These are phyloP conservation scores for Sporobolomyces pararoseus DNA, from an alignment of 768 basidiomycete genomes.

Conservation along the genomic window DNA sequence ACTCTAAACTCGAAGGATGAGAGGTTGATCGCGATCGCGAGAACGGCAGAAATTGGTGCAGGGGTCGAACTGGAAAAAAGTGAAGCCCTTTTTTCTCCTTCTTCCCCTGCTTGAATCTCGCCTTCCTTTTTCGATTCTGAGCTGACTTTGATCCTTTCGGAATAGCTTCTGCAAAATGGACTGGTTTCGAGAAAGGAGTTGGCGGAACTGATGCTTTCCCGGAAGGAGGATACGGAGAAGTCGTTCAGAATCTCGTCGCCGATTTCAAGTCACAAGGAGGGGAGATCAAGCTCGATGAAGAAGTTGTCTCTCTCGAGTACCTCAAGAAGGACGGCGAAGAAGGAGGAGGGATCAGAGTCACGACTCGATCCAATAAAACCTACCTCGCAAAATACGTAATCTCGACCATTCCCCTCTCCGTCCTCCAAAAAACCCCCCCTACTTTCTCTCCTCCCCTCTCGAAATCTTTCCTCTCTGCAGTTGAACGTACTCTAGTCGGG, in stretches of 20 bases:
- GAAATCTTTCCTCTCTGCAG: constrained; percentile 13
- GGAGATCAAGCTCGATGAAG: constrained; percentile 2
- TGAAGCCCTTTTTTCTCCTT: not conserved
- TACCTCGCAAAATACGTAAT: constrained; percentile 22
- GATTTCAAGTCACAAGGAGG: constrained; percentile 26
- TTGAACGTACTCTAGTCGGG: constrained; percentile 41
- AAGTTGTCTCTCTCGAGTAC: constrained; percentile 22
- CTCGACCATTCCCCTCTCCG: constrained; percentile 44
- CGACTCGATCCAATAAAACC: not conserved
- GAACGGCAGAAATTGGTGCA: constrained; percentile 38
- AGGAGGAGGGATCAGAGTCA: too few species aligned
- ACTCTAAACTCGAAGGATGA: constrained; percentile 1
- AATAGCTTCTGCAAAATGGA: constrained; percentile 20
- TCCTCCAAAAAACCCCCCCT: constrained; percentile 40
- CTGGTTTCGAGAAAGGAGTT: constrained; percentile 26
- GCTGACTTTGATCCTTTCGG: not conserved
- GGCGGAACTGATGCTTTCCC: constrained; percentile 33
- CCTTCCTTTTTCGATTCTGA: not conserved
- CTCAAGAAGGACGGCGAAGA: constrained; percentile 4
- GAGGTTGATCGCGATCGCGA: constrained; percentile 27
- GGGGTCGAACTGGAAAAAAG: constrained; percentile 30
- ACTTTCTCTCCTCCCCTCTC: constrained; percentile 44
- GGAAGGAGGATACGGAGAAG: constrained; percentile 29
- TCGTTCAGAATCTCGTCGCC: constrained; percentile 12
- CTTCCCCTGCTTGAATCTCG: too few species aligned